Base-by-base conservation (phyloP, 495 filamentous ascomycete species). In the Xylaria grammica region DNA sequence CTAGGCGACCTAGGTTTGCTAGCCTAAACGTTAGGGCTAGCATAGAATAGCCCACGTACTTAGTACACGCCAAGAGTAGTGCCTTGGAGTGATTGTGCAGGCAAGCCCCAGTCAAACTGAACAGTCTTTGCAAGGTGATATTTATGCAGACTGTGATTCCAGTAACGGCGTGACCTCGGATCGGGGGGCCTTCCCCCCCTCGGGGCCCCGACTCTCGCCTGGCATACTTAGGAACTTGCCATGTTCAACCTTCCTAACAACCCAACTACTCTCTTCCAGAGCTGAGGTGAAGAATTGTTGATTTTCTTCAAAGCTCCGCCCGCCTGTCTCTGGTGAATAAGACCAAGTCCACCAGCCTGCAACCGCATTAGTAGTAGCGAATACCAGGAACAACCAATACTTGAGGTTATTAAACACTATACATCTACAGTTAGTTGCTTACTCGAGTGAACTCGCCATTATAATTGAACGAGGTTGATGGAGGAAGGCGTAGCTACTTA, bases 301-400 rank as follows among this genome's bases (percentile, higher is more conserved):
- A 58, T 86, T 86, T 63, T 84, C 84, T 62, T 87, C 83, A 56
- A 86, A 86, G 46, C 75, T 79, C 44, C 84, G 65, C 24, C 81
- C 81, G 1, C 84, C 84, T 24, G 73, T 83, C 67, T 87, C 85
- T 19, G 84, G 84, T 9, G 69, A 72, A 61, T 82, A 86, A 0
- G 74, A 60, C 74, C 75, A 86, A 0, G 84, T 85, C 76, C 77
- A 81, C 67, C 76, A 72, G 1, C 81, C 85, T 2, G 83, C 85
- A 46, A 87, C 76, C 1, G 71, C 56, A 61, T 87, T 87, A 4
- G 83, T 87, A 10, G 65, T 69, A 1, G 75, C 76, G 63, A 87
- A 86, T 17, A 85, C 75, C 0, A 85, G 62, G 75, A 87, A 87
- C 20, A 86, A 71, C 78, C 77, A 84, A 69, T 80, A 84, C 7